Base-by-base conservation (phyloP, 202 grass and related monocot genomes). In the Carex sylvatica region DNA sequence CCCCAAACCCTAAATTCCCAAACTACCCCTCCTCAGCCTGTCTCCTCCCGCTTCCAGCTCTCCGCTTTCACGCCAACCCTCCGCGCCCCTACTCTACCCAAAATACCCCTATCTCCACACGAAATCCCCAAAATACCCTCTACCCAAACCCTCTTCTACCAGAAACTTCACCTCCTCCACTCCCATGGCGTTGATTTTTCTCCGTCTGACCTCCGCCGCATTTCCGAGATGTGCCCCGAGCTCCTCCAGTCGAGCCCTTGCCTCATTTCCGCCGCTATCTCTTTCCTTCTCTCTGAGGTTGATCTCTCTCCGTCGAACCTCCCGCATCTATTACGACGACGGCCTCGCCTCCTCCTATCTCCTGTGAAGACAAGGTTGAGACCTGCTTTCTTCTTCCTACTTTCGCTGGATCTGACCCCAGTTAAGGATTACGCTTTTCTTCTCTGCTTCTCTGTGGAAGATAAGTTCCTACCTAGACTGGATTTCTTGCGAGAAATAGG, bases 371-470 rank as follows among this genome's bases (percentile, higher is more conserved):
- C 81, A 3, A 75, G 83, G 14, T 91, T 98, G 52, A 87, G 91
- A 26, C 92, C 92, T 3, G 88, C 90, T 42, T 89, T 95, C 77
- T 95, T 95, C 91, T 98, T 98, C 90, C 90, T 98, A 19, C 86
- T 86, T 20, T 91, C 89, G 38, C 87, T 98, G n/a, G 89, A 90
- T 80, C 78, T 98, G 1, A 76, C 87, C 0, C 86, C 90, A 47
- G 70, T 95, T 19, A 84, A 89, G 33, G 83, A 88, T 70, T 90
- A 92, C 78, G 85, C 91, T n/a, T 87, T 89, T 59, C 85, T 99
- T 18, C 91, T 99, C 6, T 99, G 89, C 63, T 99, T 91, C 85
- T 90, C 90, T 62, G 96, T 99, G 13, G 96, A 99, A 84, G 96
- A 88, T n/a, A 99, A 99, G 68, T 69, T 99, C 62, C 81, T 99